Conservation (phyloP, 805 yeast species). For the Kregervanrija delftensis region DNA sequence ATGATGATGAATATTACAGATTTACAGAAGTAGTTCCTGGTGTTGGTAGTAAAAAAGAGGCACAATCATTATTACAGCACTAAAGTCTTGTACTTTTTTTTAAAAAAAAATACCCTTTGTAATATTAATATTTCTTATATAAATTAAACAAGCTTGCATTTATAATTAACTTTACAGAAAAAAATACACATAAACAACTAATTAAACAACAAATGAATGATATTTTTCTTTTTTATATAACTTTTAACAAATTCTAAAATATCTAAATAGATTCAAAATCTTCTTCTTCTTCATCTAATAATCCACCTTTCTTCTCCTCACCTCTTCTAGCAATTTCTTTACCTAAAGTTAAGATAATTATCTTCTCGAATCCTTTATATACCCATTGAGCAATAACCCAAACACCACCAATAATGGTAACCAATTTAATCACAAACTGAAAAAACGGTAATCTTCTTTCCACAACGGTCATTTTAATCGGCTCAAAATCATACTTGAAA, state of each 20-base stretch:
- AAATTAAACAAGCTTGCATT: too few relatives aligned
- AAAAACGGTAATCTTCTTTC: conserved; percentile 73
- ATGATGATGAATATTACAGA: conserved; percentile 77
- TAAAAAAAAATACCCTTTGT: too few relatives aligned
- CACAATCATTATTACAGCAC: conserved; percentile 7
- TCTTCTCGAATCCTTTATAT: conserved; percentile 49
- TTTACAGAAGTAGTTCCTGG: conserved; percentile 22
- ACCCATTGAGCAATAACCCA: conserved; percentile 63
- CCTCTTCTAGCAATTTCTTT: conserved; percentile 45
- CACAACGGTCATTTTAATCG: conserved; percentile 60
- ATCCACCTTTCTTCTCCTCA: conserved; percentile 35
- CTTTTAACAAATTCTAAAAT: neutral
- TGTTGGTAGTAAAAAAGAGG: conserved; percentile 12
- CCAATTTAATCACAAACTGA: conserved; percentile 69
- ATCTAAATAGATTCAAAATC: conserved; percentile 21
- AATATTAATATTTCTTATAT: too few relatives aligned
- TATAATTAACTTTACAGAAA: too few relatives aligned
- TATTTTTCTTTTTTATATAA: neutral
- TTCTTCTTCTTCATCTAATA: conserved; percentile 22
- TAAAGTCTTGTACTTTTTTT: neutral
- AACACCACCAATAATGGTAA: conserved; percentile 79
- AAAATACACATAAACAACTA: neutral
- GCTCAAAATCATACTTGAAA: conserved; percentile 83
- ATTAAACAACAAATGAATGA: neutral
- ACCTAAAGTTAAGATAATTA: conserved; percentile 49